Evolutionary conservation across 257 asterid species (phyloP).

Genomic region (Prunella vulgaris): DNA sequence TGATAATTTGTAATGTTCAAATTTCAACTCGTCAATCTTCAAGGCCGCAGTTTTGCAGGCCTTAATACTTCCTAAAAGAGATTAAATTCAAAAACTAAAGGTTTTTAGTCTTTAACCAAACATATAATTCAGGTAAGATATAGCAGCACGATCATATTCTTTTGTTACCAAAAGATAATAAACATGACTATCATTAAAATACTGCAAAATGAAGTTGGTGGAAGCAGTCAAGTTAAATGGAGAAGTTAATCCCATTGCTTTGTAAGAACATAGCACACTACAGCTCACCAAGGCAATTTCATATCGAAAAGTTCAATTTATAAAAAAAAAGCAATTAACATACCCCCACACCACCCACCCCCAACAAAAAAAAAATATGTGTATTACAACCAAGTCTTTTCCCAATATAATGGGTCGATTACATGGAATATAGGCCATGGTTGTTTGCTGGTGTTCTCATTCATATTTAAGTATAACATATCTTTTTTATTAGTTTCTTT

Average conservation of each 20-base stretch:
- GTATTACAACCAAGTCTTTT: background rate
- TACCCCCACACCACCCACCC: too few relatives aligned
- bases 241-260: background rate
- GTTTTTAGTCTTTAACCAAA: background rate
- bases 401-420: background rate
- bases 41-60: conserved; percentile 82
- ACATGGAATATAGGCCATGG: background rate
- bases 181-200: background rate
- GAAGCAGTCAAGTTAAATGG: background rate
- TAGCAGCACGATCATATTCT: background rate
- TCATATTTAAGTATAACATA: background rate
- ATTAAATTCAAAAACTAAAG: background rate
- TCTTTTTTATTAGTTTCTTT: background rate
- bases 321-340: background rate
- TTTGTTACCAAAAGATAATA: background rate
- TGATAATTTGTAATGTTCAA: conserved; percentile 59
- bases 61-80: conserved; percentile 56
- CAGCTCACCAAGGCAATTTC: background rate
- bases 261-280: background rate
- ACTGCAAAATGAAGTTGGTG: background rate
- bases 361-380: background rate
- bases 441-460: background rate
- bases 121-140: background rate
- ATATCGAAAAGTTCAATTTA: background rate
- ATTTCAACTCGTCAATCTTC: conserved; percentile 76